Percentiles rank a stretch among this genome's conserved stretches.
Conservation (phyloP, 768 basidiomycete genomes). For the Tylopilus sp. region DNA sequence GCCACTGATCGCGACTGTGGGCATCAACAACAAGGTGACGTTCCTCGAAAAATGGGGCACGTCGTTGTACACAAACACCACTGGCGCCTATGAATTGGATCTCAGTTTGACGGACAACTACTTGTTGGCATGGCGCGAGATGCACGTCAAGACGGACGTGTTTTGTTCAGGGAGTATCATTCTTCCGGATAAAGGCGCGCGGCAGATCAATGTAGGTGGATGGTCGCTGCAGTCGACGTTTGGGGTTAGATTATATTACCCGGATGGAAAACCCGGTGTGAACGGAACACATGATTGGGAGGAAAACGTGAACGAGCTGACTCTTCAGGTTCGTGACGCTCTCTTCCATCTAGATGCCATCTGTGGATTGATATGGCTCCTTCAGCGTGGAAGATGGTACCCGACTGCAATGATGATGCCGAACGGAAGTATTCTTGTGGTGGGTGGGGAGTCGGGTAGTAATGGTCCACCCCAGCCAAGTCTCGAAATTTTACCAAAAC, state of each 20-base stretch:
- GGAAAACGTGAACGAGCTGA: conserved; percentile 56
- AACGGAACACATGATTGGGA: conserved; percentile 81
- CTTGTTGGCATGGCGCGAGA: conserved; percentile 60
- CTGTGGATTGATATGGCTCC: background rate
- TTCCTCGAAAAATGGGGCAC: conserved; percentile 78
- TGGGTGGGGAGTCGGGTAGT: conserved; percentile 72
- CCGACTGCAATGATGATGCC: conserved; percentile 64
- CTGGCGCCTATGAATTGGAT: conserved; percentile 79
- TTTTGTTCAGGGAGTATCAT: conserved; percentile 76
- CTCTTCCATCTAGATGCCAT: background rate
- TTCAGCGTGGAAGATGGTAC: conserved; percentile 69
- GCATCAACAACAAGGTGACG: conserved; percentile 77
- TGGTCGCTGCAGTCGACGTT: conserved; percentile 72
- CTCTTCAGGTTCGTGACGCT: conserved; percentile 49
- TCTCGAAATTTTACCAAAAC: conserved; percentile 68
- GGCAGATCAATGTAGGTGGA: conserved; percentile 30
- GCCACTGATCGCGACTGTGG: conserved; percentile 70
- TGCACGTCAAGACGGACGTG: conserved; percentile 75
- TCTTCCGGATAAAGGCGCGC: conserved; percentile 67
- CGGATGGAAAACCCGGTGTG: conserved; percentile 62
- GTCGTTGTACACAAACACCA: conserved; percentile 56
- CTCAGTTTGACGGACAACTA: conserved; percentile 47
- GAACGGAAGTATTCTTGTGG: conserved; percentile 70
- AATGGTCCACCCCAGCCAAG: conserved; percentile 65
- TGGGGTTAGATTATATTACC: conserved; percentile 71